These are phyloP conservation scores for Podaxis sp. DNA, from an alignment of 768 basidiomycete genomes.

Conservation along the genomic window DNA sequence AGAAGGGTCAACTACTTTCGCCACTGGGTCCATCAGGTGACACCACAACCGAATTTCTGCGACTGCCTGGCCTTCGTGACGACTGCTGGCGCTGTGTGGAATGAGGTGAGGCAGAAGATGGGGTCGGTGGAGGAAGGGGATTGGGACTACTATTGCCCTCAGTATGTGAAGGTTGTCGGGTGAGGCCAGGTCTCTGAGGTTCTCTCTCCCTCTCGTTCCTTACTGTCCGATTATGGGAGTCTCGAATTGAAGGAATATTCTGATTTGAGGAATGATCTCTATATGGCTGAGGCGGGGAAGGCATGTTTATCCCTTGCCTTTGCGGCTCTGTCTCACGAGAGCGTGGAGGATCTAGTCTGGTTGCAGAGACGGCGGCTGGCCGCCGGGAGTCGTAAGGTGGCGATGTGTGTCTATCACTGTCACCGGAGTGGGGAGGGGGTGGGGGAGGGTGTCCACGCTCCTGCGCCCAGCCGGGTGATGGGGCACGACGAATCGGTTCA, in stretches of 20 bases:
- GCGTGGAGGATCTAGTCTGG: slow-evolving; percentile 45
- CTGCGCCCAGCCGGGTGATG: slow-evolving; percentile 41
- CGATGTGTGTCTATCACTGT: slow-evolving; percentile 42
- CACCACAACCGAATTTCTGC: slow-evolving; percentile 37
- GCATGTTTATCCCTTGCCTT: slow-evolving; percentile 21
- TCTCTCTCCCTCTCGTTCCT: slow-evolving; percentile 17
- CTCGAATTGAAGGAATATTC: slow-evolving; percentile 18
- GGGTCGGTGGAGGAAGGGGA: background rate
- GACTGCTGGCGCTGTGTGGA: slow-evolving; percentile 6
- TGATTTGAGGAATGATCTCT: slow-evolving; percentile 28
- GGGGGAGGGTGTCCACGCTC: slow-evolving; percentile 30
- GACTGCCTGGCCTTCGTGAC: slow-evolving; percentile 26
- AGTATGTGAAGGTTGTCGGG: slow-evolving; percentile 23
- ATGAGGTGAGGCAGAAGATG: slow-evolving; percentile 7
- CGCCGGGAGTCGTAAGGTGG: slow-evolving; percentile 50
- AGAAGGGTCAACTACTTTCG: slow-evolving; percentile 14
- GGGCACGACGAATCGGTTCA: slow-evolving; percentile 32
- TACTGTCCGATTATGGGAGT: slow-evolving; percentile 19
- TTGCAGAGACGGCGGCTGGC: slow-evolving; percentile 43
- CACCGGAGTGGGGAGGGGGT: slow-evolving; percentile 19
- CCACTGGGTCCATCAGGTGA: slow-evolving; percentile 24
- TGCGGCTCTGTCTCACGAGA: slow-evolving; percentile 27
- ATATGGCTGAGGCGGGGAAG: slow-evolving; percentile 32
- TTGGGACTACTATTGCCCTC: slow-evolving; percentile 7
- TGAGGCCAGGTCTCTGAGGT: slow-evolving; percentile 24